Conservation (phyloP, 116 monocot genomes). For the Phalaenopsis hybrid region DNA sequence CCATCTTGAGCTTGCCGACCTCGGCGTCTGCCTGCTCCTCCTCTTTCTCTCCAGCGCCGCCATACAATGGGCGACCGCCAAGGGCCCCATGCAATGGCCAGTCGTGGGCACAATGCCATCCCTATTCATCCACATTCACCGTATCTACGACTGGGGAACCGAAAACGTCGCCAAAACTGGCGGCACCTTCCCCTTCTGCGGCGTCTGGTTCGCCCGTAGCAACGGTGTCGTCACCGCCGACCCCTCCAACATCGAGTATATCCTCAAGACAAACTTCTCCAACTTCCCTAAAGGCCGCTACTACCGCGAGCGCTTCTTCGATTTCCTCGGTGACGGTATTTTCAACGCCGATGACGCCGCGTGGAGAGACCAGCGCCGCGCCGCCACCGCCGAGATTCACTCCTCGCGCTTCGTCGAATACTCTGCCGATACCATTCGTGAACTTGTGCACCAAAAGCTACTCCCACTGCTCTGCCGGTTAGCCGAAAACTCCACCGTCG, state of each 20-base stretch:
- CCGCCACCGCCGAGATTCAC: conserved; percentile 41
- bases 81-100: conserved; percentile 76
- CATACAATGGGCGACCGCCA: conserved; percentile 16
- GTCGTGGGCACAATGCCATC: conserved; percentile 59
- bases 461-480: conserved; percentile 32
- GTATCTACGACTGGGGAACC: conserved; percentile 66
- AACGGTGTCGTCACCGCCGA: conserved; percentile 47
- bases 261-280: conserved; percentile 60
- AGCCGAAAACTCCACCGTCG: background rate
- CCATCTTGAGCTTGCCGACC: conserved; percentile 13
- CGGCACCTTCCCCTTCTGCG: conserved; percentile 67
- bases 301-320: conserved; percentile 68
- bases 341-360: conserved; percentile 72
- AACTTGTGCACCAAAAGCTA: conserved; percentile 51
- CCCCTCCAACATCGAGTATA: conserved; percentile 67
- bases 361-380: conserved; percentile 71
- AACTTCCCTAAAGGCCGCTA: conserved; percentile 85
- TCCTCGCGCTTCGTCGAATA: conserved; percentile 39
- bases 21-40: conserved; percentile 12
- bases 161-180: conserved; percentile 23
- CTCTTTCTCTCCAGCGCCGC: conserved; percentile 38
- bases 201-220: conserved; percentile 49
- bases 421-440: conserved; percentile 32
- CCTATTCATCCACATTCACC: conserved; percentile 33
- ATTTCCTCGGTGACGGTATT: conserved; percentile 84